phyloP scores from a whole-genome alignment of 352 stramenopile genomes.

The Globisporangium orthogonon region DNA sequence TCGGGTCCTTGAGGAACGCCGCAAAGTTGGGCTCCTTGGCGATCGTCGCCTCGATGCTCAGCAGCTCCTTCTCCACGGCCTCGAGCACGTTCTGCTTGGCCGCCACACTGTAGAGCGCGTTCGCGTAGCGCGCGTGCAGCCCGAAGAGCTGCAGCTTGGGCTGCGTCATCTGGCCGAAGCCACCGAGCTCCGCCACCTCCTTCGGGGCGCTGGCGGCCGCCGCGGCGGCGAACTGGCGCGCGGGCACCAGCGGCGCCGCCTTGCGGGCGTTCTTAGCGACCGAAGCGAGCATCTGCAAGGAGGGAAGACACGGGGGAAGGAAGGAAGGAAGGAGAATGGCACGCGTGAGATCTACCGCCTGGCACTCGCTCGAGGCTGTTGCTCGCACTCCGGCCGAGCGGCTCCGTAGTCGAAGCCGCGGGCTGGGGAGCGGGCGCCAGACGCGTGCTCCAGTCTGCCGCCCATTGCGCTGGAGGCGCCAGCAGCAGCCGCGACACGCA shows the following conservation, averaged over 20 bases:
- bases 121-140: constrained; percentile 94
- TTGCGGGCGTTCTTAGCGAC: constrained; percentile 67
- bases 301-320: too few species aligned
- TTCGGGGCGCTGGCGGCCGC: constrained; percentile 22
- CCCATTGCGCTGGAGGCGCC: neutral
- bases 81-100: constrained; percentile 84
- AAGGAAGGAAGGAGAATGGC: neutral
- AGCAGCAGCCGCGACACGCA: neutral
- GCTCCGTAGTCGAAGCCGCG: too few species aligned
- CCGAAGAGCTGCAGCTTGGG: constrained; percentile 95
- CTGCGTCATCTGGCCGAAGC: constrained; percentile 79
- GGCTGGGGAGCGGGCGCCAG: too few species aligned
- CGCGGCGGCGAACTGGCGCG: constrained; percentile 31
- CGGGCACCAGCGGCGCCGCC: constrained; percentile 24
- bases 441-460: neutral
- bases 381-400: too few species aligned
- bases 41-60: constrained; percentile 80
- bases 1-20: constrained; percentile 95
- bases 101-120: constrained; percentile 95
- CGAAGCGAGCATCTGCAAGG: constrained; percentile 54
- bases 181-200: constrained; percentile 59
- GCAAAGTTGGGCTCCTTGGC: constrained; percentile 86
- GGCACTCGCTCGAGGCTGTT: too few species aligned
- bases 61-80: constrained; percentile 84
- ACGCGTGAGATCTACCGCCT: neutral